Evolutionary conservation across 345 rosid species (phyloP).

Genomic region (Aquilaria yunnanensis): DNA sequence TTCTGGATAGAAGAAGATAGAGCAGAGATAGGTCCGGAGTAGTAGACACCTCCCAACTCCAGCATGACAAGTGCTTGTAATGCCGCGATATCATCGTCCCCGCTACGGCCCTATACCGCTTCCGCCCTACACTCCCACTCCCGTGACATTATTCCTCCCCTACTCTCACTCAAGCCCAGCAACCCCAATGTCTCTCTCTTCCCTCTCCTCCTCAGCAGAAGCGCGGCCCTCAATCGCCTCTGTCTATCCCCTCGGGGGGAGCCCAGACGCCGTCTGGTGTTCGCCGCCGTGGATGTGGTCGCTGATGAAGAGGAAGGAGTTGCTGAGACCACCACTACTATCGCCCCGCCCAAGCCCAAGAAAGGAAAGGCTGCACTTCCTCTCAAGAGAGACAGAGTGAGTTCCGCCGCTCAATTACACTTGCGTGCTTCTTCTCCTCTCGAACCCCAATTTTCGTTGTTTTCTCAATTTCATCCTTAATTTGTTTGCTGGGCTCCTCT

Average conservation of each 20-base stretch:
- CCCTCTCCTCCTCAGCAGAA: conserved; percentile 34
- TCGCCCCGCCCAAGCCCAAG: conserved; percentile 58
- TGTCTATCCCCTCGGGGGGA: conserved; percentile 11
- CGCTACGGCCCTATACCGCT: conserved; percentile 45
- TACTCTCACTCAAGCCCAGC: conserved; percentile 48
- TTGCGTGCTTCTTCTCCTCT: neutral
- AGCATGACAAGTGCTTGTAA: conserved; percentile 18
- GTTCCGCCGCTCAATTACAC: conserved; percentile 5
- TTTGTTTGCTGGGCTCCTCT: conserved; percentile 11
- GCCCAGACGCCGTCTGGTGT: conserved; percentile 12
- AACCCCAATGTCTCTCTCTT: conserved; percentile 18
- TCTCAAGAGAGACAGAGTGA: conserved; percentile 87
- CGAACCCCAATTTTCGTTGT: neutral
- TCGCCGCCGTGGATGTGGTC: conserved; percentile 43
- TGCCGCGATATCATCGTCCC: conserved; percentile 36
- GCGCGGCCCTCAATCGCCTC: conserved; percentile 16
- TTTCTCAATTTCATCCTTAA: conserved; percentile 1
- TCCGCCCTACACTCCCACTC: conserved; percentile 28
- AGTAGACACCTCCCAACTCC: no score
- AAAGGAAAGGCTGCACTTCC: conserved; percentile 82
- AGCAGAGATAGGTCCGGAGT: no score
- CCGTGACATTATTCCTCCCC: conserved; percentile 44
- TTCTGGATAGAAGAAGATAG: no score
- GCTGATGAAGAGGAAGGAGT: conserved; percentile 36
- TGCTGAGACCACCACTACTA: conserved; percentile 27